Base-by-base conservation (phyloP, 208 protist genomes). In the Wallacemonas sp. region DNA sequence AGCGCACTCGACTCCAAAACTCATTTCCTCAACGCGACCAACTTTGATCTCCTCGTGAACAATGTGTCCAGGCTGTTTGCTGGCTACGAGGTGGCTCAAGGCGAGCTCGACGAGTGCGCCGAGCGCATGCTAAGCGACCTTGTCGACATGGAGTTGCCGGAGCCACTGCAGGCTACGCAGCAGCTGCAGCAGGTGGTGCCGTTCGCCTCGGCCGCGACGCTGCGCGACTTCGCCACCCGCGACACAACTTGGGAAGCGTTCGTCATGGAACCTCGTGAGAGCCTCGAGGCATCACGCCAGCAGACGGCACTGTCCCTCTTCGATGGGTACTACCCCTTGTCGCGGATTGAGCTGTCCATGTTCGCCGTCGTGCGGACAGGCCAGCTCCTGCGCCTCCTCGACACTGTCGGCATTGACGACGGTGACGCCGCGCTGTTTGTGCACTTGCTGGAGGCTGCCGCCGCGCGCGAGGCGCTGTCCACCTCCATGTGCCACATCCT, bases 361-460 rank as follows among this genome's bases (percentile, higher is more conserved):
- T 66, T 79, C 15, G 55, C 60, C 2, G 61, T 71, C 64, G 85
- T 93, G 33, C 87, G 90, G 48, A 92, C 85, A 0, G 86, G 76
- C 1, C 90, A 95, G 70, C 73, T 92, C 1, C 45, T 95, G 21
- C 82, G 85, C n/a, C 66, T 95, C 57, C 55, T 81, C 38, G 85
- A 86, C 57, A 55, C 57, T 66, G 79, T 58, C 6, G 50, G 50
- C 29, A 32, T 42, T 4, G 15, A 22, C 38, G 34, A 59, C 48
- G 39, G 77, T 52, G 72, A 65, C 8, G 64, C 76, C 13, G 55
- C 34, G 27, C 33, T 83, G 27, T 75, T 85, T 29, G 62, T 72
- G 10, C 61, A 74, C 22, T 57, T 94, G 24, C 71, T 94, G 24
- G 63, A 73, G 19, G 81, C 83, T 19, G 81, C 76, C 0, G 48